phyloP scores from a whole-genome alignment of 345 rosid genomes.

The Eucalyptus regnans region DNA sequence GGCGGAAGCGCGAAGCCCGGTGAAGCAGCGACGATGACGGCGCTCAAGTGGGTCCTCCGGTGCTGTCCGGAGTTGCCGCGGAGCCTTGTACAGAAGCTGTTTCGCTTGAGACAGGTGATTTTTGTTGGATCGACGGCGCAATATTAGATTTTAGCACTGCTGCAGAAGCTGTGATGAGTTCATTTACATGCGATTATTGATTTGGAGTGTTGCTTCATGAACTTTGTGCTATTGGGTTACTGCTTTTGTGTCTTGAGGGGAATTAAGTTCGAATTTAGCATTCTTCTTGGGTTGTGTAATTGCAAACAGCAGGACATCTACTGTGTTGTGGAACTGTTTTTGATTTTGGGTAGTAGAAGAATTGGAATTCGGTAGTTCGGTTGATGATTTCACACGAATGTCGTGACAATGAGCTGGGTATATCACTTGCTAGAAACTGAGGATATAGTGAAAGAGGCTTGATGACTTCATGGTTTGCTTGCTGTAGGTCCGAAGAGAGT shows the following conservation, averaged over 20 bases:
- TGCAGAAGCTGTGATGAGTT: background rate
- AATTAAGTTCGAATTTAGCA: background rate
- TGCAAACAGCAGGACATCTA: background rate
- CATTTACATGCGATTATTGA: background rate
- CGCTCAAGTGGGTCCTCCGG: slow-evolving; percentile 69
- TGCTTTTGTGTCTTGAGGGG: background rate
- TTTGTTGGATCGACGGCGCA: background rate
- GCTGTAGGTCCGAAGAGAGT: slow-evolving; percentile 61
- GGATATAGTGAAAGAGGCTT: background rate
- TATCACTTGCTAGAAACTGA: background rate
- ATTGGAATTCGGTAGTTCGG: background rate
- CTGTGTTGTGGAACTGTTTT: background rate
- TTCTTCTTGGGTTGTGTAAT: background rate
- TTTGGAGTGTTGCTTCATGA: background rate
- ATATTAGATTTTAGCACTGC: background rate
- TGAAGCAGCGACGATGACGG: slow-evolving; percentile 29
- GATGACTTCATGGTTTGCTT: background rate
- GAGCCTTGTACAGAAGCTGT: slow-evolving; percentile 75
- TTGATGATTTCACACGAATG: background rate
- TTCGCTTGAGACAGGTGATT: slow-evolving; percentile 77
- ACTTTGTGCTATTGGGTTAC: background rate
- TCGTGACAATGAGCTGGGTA: background rate
- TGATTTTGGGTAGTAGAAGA: background rate
- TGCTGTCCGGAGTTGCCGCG: slow-evolving; percentile 89
- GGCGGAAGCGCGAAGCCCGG: background rate